Percentiles rank a stretch among this genome's conserved stretches.
Conservation (phyloP, 2,329 filamentous ascomycete species). For the Talaromyces islandicus region DNA sequence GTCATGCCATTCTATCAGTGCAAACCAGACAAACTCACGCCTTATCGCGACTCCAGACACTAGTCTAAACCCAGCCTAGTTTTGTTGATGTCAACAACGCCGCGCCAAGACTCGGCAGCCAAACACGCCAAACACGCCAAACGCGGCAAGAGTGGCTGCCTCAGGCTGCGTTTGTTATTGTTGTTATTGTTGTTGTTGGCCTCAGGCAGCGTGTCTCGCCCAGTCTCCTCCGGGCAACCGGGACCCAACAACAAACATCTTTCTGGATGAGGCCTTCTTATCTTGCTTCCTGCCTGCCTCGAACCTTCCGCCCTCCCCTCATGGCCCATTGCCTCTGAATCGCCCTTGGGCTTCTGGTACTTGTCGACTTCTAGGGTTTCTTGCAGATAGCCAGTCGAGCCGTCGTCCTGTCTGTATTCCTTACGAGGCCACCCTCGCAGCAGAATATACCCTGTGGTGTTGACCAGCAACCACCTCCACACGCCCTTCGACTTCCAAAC, state of each 20-base stretch:
- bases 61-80: conserved; percentile 11
- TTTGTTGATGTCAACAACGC: conserved; percentile 15
- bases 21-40: conserved; percentile 12
- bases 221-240: background rate
- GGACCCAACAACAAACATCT: background rate
- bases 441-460: background rate
- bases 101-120: background rate
- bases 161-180: background rate
- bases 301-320: background rate
- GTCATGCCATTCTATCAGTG: conserved; percentile 14
- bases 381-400: background rate
- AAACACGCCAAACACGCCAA: conserved; percentile 4
- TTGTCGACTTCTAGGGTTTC: background rate
- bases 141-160: background rate
- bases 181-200: background rate
- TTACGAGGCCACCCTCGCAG: background rate
- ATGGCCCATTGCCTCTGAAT: background rate
- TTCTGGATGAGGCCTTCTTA: background rate
- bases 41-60: background rate
- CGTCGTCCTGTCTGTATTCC: background rate
- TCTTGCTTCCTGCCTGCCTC: background rate
- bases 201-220: background rate
- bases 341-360: background rate
- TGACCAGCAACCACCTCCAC: background rate
- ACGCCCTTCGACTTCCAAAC: background rate